Percentiles rank a stretch among this genome's conserved stretches.
phyloP scores from a whole-genome alignment of 306 rosid species.

The Fragaria vesca region DNA sequence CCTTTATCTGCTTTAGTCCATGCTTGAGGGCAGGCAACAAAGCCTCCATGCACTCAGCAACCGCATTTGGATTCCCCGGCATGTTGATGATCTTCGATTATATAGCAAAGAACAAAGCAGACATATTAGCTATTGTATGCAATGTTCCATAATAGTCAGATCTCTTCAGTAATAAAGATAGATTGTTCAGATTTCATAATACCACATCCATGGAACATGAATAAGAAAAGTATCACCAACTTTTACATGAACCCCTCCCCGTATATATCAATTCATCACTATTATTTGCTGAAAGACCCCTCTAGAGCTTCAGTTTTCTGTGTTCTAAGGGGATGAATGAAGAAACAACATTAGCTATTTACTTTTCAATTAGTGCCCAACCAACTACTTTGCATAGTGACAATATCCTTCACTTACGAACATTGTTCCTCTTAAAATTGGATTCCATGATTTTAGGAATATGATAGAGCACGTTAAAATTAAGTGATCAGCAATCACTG shows the following conservation, averaged over 20 bases:
- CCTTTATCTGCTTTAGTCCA: slow-evolving; percentile 79
- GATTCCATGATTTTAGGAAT: background rate
- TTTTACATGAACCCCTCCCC: background rate
- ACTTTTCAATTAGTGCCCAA: background rate
- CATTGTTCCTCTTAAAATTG: background rate
- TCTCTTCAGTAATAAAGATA: background rate
- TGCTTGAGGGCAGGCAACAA: slow-evolving; percentile 88
- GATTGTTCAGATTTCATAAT: background rate
- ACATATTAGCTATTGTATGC: background rate
- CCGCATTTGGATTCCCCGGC: slow-evolving; percentile 98
- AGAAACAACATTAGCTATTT: background rate
- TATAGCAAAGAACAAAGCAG: background rate
- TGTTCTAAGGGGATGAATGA: background rate
- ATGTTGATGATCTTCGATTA: slow-evolving; percentile 50
- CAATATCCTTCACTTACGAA: background rate
- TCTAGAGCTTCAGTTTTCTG: background rate
- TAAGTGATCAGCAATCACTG: background rate
- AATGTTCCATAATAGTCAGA: background rate
- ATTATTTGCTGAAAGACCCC: background rate
- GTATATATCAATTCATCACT: background rate
- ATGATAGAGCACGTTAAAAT: background rate
- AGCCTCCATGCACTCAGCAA: slow-evolving; percentile 88
- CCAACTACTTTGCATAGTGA: background rate
- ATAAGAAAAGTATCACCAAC: background rate
- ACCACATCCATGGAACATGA: background rate